These are phyloP conservation scores for Limnanthes douglasii DNA, from an alignment of 345 rosid species.

Conservation along the genomic window DNA sequence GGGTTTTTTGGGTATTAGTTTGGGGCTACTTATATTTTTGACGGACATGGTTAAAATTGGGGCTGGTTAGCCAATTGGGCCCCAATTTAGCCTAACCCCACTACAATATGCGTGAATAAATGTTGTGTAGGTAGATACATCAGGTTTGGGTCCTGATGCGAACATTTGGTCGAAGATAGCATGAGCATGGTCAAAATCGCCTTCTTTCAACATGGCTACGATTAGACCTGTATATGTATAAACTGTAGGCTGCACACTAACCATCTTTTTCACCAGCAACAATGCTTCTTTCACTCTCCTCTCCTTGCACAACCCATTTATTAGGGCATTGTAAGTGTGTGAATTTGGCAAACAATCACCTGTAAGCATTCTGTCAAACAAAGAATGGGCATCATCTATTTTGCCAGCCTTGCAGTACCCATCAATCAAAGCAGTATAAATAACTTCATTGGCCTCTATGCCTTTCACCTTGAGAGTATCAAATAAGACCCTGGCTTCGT, in stretches of 20 bases:
- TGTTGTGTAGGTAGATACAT: constrained; percentile 50
- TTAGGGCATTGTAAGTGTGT: constrained; percentile 57
- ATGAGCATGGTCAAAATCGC: constrained; percentile 44
- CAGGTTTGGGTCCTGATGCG: constrained; percentile 47
- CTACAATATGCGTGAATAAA: constrained; percentile 57
- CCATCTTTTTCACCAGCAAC: constrained; percentile 34
- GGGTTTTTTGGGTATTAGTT: too few species aligned
- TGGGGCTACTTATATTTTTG: too few species aligned
- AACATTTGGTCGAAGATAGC: constrained; percentile 35
- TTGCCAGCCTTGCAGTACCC: constrained; percentile 63
- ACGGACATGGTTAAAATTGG: too few species aligned
- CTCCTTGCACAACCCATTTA: constrained; percentile 54
- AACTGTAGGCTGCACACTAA: constrained; percentile 36
- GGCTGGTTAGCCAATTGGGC: too few species aligned
- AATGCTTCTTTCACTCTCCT: constrained; percentile 36
- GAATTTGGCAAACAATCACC: constrained; percentile 50
- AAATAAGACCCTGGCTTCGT: constrained; percentile 50
- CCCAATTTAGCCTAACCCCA: too few species aligned
- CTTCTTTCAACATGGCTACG: constrained; percentile 38
- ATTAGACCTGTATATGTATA: constrained; percentile 62
- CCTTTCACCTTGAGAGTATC: constrained; percentile 63
- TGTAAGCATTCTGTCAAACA: constrained; percentile 44
- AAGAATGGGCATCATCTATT: constrained; percentile 29
- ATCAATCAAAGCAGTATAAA: constrained; percentile 75
- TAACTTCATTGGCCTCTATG: constrained; percentile 52